Base-by-base conservation (phyloP, 106 monocot species). In the Amphibolis antarctica region DNA sequence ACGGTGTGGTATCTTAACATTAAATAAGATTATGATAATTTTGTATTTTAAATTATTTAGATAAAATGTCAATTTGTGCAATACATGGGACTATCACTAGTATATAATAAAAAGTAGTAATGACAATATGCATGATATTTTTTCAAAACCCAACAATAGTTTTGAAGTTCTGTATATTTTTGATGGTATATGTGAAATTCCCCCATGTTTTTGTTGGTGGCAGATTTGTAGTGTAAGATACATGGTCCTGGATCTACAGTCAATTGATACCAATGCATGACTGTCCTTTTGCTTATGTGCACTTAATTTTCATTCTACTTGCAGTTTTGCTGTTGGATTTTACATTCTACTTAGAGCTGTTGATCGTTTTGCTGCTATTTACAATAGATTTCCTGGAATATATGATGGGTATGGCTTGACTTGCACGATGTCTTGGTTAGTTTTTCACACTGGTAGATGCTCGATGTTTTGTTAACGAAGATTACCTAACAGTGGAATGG, bases 331-430 rank as follows among this genome's bases (percentile, higher is more conserved):
- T 23, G 77, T 78, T 28, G 79, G 82, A 64, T 87, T 92, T 75
- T 92, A 87, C 59, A 73, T 92, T 59, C 73, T 92, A 7, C 78
- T 92, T 63, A 74, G 87, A 65, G 87, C 87, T 25, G 87, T 92
- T 52, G 92, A 92, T 62, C 76, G 92, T 30, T 87, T 92, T 73
- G 77, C 72, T 69, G 75, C 81, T 45, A 88, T 80, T 45, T 84
- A 84, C 81, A 92, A 88, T 57, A 84, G 87, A 74, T 80, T 78
- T 69, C 92, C 92, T 68, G 92, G 92, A 46, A 27, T 82, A 9
- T 92, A 88, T 74, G 84, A 92, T 62, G 69, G 84, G 92, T 85
- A 82, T 30, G 53, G 17, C 21, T 10, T 9, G 18, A 49, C 53
- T 9, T 49, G 11, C 45, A 1, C 12, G 28, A 43, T 53, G 42